Conservation (phyloP, 2,329 filamentous ascomycete genomes). For the Neoascochyta sp. region DNA sequence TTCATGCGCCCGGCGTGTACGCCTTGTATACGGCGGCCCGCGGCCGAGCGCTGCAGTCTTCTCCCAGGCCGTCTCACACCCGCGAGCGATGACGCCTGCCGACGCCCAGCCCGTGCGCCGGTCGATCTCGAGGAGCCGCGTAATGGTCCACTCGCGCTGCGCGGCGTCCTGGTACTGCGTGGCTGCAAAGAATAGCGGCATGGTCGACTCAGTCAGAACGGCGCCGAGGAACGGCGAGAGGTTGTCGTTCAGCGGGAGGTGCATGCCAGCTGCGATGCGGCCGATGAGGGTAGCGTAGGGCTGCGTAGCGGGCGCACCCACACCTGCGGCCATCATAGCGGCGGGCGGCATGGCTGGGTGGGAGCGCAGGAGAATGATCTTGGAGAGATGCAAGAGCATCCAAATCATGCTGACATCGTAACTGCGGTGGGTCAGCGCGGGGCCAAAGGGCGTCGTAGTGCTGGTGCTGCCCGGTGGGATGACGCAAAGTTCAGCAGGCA, state of each 20-base stretch:
- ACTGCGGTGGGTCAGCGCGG: constrained; percentile 74
- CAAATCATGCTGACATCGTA: constrained; percentile 85
- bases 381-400: constrained; percentile 80
- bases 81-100: constrained; percentile 73
- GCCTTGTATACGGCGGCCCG: constrained; percentile 64
- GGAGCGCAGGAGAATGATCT: constrained; percentile 75
- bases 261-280: constrained; percentile 70
- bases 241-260: constrained; percentile 38
- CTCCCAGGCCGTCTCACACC: constrained; percentile 81
- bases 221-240: constrained; percentile 76
- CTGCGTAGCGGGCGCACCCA: constrained; percentile 69
- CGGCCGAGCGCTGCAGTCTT: constrained; percentile 68
- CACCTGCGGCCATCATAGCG: constrained; percentile 78
- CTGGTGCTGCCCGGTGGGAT: constrained; percentile 43
- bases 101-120: constrained; percentile 85
- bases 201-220: constrained; percentile 75
- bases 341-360: constrained; percentile 91
- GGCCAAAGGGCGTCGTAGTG: constrained; percentile 71
- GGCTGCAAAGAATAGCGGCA: constrained; percentile 82
- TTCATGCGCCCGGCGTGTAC: constrained; percentile 19
- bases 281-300: constrained; percentile 71
- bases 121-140: constrained; percentile 69
- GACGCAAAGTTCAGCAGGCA: constrained; percentile 64
- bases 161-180: constrained; percentile 69
- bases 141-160: constrained; percentile 76